These are phyloP conservation scores for Amaranthus cruentus DNA, from an alignment of 148 eudicot species.

Conservation along the genomic window DNA sequence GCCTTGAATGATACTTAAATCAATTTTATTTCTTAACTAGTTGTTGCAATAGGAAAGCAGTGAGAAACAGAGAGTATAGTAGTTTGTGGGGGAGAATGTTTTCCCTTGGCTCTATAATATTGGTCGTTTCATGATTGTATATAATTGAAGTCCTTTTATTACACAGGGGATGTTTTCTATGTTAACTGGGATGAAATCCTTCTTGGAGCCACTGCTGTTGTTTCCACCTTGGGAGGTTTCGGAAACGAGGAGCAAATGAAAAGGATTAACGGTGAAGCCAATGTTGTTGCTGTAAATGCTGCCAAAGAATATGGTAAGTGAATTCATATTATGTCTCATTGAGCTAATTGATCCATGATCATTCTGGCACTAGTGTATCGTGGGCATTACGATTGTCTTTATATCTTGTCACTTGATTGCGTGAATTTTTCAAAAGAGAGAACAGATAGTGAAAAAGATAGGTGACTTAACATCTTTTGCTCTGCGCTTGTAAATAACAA, in stretches of 20 bases:
- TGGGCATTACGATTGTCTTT: not conserved
- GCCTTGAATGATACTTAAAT: not conserved
- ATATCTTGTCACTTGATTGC: not conserved
- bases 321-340: not conserved
- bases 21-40: not conserved
- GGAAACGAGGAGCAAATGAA: constrained; percentile 97
- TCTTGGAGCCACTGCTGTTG: constrained; percentile 87
- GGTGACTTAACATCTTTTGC: not conserved
- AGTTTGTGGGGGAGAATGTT: not conserved
- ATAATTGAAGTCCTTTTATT: not conserved
- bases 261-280: constrained; percentile 95
- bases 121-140: not conserved
- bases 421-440: not conserved
- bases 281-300: constrained; percentile 81
- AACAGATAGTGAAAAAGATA: not conserved
- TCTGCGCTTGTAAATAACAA: not conserved
- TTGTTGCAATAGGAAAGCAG: not conserved
- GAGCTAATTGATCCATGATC: constrained; percentile 3
- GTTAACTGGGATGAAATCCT: constrained; percentile 96
- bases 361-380: not conserved
- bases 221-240: constrained; percentile 93
- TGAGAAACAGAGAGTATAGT: not conserved
- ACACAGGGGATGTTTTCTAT: constrained; percentile 95
- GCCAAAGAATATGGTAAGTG: constrained; percentile 82
- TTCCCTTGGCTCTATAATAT: not conserved